These are phyloP conservation scores for Salvia splendens DNA, from an alignment of 257 asterid genomes.

Conservation along the genomic window DNA sequence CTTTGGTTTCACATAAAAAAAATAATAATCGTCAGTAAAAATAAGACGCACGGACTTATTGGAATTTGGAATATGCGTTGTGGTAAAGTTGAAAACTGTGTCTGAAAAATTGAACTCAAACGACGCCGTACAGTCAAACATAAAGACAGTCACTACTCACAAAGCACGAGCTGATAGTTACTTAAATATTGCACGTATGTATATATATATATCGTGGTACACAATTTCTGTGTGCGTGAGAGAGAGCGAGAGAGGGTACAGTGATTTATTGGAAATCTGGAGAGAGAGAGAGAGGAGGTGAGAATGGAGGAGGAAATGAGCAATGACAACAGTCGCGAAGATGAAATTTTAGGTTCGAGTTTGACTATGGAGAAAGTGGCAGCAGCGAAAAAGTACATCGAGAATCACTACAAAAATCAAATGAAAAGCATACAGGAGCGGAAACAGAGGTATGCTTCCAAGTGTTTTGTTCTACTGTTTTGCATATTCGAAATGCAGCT, in stretches of 20 bases:
- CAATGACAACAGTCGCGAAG: slow-evolving; percentile 40
- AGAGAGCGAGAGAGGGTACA: slow-evolving; percentile 29
- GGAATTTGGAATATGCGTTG: slow-evolving; percentile 3
- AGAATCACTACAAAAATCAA: slow-evolving; percentile 96
- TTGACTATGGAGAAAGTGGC: slow-evolving; percentile 99
- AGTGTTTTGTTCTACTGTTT: slow-evolving; percentile 11
- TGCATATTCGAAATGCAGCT: slow-evolving; percentile 33
- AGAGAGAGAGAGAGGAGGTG: slow-evolving; percentile 33
- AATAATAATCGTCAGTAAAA: no score
- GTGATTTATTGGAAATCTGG: slow-evolving; percentile 22
- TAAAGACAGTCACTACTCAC: neutral
- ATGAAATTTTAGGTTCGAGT: slow-evolving; percentile 82
- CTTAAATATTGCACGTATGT: neutral
- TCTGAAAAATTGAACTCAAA: slow-evolving; percentile 28
- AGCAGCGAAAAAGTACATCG: slow-evolving; percentile 94
- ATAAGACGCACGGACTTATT: neutral
- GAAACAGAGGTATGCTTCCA: slow-evolving; percentile 67
- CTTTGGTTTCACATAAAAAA: no score
- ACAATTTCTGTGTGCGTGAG: slow-evolving; percentile 15
- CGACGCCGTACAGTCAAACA: slow-evolving; percentile 26
- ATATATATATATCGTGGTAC: slow-evolving; percentile 13
- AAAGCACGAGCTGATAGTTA: no score
- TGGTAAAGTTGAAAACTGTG: slow-evolving; percentile 5
- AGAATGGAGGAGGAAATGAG: slow-evolving; percentile 47
- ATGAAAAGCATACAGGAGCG: slow-evolving; percentile 93